Base-by-base conservation (phyloP, 352 stramenopile species). In the Plasmopara halstedii region DNA sequence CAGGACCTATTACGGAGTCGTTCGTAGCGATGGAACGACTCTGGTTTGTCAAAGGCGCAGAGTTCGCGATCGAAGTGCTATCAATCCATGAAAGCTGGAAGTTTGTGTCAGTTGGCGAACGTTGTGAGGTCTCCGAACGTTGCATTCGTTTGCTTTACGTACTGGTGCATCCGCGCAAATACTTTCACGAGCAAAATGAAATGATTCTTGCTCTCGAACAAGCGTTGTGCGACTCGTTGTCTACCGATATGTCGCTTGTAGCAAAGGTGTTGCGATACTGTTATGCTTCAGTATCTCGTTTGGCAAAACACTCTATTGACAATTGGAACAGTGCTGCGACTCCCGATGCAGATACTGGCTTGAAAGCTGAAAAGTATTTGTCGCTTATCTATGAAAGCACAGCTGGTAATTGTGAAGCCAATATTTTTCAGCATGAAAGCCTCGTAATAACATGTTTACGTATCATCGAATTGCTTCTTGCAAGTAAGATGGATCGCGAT, bases 31-130 rank as follows among this genome's bases (percentile, higher is more conserved):
- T 47, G 36, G 60, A 70, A 32, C 46, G 60, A 23, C 27, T 62
- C 14, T 88, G 75, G 75, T 72, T 82, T 37, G 62, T 77, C 4
- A 57, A 58, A 15, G 65, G 64, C 4, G 61, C 77, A 5, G 73
- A 85, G 31, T 84, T 85, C 50, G 53, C 61, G 21, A 56, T 83
- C 32, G 73, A 84, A 50, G 56, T 85, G 9, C 32, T 88, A 27
- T 61, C 63, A 11, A 81, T 66, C 1, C 62, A 84, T 34, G 73
- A 88, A 37, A 80, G 61, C 35, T 88, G 75, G 75, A 66, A 71
- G 37, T 88, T 88, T 51, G 48, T 53, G 25, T 48, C 49, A 4
- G 55, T 62, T 2, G 34, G 25, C 9, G 58, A 67, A 15, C 74
- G 69, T 23, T 83, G 62, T 34, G 53, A 77, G 39, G 32, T 85